Conservation (phyloP, 2,329 filamentous ascomycete genomes). For the Akanthomyces dipterigenus region DNA sequence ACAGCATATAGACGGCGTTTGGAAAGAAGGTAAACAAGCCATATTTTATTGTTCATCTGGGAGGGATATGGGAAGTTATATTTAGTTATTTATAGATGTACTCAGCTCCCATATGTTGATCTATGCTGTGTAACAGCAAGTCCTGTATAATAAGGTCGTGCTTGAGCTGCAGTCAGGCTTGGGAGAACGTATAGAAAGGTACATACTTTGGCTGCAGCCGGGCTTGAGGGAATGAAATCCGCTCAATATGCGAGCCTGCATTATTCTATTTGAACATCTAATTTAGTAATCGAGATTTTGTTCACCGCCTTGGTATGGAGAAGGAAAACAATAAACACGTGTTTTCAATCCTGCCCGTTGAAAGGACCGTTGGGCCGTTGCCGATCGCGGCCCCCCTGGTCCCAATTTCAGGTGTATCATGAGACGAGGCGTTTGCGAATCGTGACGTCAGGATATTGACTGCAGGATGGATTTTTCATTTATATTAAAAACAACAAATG, state of each 20-base stretch:
- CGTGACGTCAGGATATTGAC: constrained; percentile 13
- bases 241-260: neutral
- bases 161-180: no score
- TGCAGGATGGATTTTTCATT: neutral
- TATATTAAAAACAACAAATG: neutral
- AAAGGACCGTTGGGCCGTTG: neutral
- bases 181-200: no score
- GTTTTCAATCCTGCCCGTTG: neutral
- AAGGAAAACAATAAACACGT: neutral
- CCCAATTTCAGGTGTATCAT: neutral
- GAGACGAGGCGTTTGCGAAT: neutral
- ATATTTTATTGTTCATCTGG: neutral
- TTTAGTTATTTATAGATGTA: neutral
- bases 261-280: no score
- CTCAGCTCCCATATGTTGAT: constrained; percentile 5
- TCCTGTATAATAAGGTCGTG: constrained; percentile 7
- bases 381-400: neutral
- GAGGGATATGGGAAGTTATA: neutral
- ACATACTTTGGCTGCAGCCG: no score
- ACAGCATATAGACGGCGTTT: constrained; percentile 12
- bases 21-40: neutral
- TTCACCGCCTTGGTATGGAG: neutral
- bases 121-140: no score
- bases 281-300: neutral
- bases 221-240: neutral